Evolutionary conservation across 176 grass and related monocot genomes (phyloP).

Genomic region (Oryza longistaminata): DNA sequence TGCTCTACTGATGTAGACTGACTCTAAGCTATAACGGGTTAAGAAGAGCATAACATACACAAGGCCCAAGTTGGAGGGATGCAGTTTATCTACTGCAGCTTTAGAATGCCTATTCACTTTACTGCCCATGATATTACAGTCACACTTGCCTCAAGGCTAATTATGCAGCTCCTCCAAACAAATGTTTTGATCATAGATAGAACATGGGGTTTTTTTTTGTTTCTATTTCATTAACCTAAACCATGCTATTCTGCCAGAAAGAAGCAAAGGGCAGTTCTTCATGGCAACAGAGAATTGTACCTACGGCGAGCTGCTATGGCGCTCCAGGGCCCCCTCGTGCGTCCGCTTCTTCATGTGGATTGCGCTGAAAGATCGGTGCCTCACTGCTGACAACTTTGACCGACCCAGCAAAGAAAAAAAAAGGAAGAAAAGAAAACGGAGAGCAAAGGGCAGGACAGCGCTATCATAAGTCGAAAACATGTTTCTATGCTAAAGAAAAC

Average conservation of each 20-base stretch:
- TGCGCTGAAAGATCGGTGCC: too few relatives aligned
- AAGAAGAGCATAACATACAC: too few relatives aligned
- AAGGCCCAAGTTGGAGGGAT: background rate
- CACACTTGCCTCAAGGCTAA: background rate
- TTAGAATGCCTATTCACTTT: conserved; percentile 18
- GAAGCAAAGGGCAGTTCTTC: background rate
- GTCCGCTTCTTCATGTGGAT: too few relatives aligned
- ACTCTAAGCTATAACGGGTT: too few relatives aligned
- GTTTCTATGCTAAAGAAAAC: conserved; percentile 1
- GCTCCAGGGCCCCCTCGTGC: too few relatives aligned
- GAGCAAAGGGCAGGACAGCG: background rate
- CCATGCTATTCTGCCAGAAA: background rate
- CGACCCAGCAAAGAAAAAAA: too few relatives aligned
- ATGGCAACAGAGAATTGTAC: too few relatives aligned
- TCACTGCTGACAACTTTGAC: too few relatives aligned
- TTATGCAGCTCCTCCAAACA: conserved; percentile 19
- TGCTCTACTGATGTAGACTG: too few relatives aligned
- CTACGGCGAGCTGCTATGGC: too few relatives aligned
- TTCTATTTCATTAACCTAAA: conserved; percentile 19
- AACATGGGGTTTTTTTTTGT: conserved; percentile 5
- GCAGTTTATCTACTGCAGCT: background rate
- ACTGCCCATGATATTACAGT: background rate
- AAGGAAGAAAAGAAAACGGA: too few relatives aligned
- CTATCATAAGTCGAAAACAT: background rate
- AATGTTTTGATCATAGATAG: conserved; percentile 11